Evolutionary conservation across 2,329 filamentous ascomycete genomes (phyloP).

Genomic region (Oidium heveae): DNA sequence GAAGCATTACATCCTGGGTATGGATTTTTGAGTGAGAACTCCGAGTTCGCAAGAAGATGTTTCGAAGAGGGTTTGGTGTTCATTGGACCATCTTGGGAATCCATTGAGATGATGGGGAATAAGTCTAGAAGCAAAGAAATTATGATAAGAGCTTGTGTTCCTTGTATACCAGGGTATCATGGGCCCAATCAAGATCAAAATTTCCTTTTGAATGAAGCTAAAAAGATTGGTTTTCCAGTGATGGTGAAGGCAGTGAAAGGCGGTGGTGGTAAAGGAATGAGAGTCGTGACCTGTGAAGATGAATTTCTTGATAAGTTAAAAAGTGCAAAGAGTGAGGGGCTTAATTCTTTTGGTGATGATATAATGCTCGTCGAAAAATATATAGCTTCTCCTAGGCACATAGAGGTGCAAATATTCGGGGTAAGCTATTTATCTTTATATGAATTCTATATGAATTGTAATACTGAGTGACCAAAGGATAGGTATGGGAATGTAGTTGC

Average conservation of each 20-base stretch:
- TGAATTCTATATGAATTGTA: neutral
- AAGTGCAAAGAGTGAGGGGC: slow-evolving; percentile 50
- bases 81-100: slow-evolving; percentile 66
- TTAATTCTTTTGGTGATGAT: slow-evolving; percentile 59
- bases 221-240: slow-evolving; percentile 41
- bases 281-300: slow-evolving; percentile 40
- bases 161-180: slow-evolving; percentile 91
- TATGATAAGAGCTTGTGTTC: slow-evolving; percentile 84
- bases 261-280: slow-evolving; percentile 66
- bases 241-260: slow-evolving; percentile 59
- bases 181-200: slow-evolving; percentile 51
- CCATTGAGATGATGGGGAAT: slow-evolving; percentile 77
- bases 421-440: neutral
- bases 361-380: slow-evolving; percentile 71
- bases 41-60: slow-evolving; percentile 68
- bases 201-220: slow-evolving; percentile 40
- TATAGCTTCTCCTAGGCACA: slow-evolving; percentile 54
- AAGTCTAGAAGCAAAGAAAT: slow-evolving; percentile 89
- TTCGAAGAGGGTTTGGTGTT: slow-evolving; percentile 79
- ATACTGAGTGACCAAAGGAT: slow-evolving; percentile 19
- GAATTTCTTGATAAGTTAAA: slow-evolving; percentile 47
- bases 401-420: slow-evolving; percentile 79
- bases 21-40: slow-evolving; percentile 87
- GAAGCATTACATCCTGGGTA: slow-evolving; percentile 90
- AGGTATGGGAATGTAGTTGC: slow-evolving; percentile 52